Evolutionary conservation across 2,329 filamentous ascomycete genomes (phyloP), one percentile per base, ranked within the genome.

Genomic region (Diaporthe sp.): DNA sequence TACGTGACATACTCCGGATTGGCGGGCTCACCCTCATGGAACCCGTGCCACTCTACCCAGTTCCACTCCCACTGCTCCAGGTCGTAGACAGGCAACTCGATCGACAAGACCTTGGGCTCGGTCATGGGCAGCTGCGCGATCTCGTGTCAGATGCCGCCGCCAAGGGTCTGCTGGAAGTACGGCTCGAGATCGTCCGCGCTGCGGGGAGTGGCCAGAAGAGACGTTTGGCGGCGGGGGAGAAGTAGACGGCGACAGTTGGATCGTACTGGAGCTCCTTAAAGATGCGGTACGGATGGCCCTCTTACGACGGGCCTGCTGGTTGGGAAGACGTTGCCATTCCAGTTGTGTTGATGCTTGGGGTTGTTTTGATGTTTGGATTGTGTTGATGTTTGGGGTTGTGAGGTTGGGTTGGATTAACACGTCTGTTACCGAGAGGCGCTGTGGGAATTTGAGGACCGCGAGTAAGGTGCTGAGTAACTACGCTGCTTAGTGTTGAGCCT

Each of bases 61-160:
- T 78, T 60, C 31, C 22, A 60, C 72, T 81, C 79, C 77, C 79
- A 81, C n/a, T 78, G 60, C 28, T 81, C 76, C 70, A 81, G 78
- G 49, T 80, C 76, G 60, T 71, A 73, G 65, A 80, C 67, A 28
- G 70, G 77, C 51, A 74, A 79, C 70, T 77, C 72, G 39, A 82
- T 55, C 57, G 79, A 82, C 61, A 80, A 82, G 72, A 82, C 78
- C 74, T 81, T 81, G 65, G 80, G 80, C 63, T 81, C 78, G 49
- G 81, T 81, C n/a, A 82, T 65, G 28, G 81, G 78, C 47, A 79
- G 70, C 67, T 79, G 77, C 17, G 80, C 76, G 72, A 81, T 79
- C 68, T 79, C 75, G 72, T 82, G 80, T 78, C 79, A 82, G 44
- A 72, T 80, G 73, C 79, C 77, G 55, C 72, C 74, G 68, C 37